Evolutionary conservation across 2,329 filamentous ascomycete genomes (phyloP).

Genomic region (Aspergillus jensenii): DNA sequence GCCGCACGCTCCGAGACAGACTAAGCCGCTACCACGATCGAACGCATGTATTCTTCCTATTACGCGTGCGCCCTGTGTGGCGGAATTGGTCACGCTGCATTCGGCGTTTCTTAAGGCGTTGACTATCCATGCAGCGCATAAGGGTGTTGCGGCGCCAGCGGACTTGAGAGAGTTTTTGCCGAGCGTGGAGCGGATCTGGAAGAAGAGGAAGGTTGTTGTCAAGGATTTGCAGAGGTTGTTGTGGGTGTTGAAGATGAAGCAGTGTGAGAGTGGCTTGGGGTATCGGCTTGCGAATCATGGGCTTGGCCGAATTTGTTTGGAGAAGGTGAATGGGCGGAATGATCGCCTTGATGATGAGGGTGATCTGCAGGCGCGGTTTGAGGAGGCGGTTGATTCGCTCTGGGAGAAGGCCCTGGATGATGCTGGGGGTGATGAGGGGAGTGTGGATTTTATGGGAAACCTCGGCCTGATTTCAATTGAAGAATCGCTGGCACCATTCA

Average conservation of each 20-base stretch:
- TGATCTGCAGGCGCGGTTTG: slow-evolving; percentile 52
- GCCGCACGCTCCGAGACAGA: slow-evolving; percentile 1
- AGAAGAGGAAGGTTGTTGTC: slow-evolving; percentile 65
- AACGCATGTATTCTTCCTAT: neutral
- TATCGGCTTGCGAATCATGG: slow-evolving; percentile 45
- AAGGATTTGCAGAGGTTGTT: slow-evolving; percentile 68
- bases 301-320: slow-evolving; percentile 39
- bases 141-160: slow-evolving; percentile 61
- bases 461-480: slow-evolving; percentile 37
- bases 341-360: slow-evolving; percentile 43
- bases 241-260: slow-evolving; percentile 56
- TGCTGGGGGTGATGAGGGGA: slow-evolving; percentile 31
- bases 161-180: slow-evolving; percentile 63
- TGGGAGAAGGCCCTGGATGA: slow-evolving; percentile 45
- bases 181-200: slow-evolving; percentile 68
- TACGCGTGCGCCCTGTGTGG: slow-evolving; percentile 27
- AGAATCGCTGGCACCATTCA: slow-evolving; percentile 37
- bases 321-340: slow-evolving; percentile 23
- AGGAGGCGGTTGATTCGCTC: slow-evolving; percentile 44
- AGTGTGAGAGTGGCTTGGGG: slow-evolving; percentile 19
- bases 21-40: neutral
- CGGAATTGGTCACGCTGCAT: slow-evolving; percentile 64
- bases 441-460: slow-evolving; percentile 33
- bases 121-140: slow-evolving; percentile 68
- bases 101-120: slow-evolving; percentile 67